Evolutionary conservation across 1,284 basidiomycete genomes (phyloP).

Genomic region (Porogramme epimiltina): DNA sequence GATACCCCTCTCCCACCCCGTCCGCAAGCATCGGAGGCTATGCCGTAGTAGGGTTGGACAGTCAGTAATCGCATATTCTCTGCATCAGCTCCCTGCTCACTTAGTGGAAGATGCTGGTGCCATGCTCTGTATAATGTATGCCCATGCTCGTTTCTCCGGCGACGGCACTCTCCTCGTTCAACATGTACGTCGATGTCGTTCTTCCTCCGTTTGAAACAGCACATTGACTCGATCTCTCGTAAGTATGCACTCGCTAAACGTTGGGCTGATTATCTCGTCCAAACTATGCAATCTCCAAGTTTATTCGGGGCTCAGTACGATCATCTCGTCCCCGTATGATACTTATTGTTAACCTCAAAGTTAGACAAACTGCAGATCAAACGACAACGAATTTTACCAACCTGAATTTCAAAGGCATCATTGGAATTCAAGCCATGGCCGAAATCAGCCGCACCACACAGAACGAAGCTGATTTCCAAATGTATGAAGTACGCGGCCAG

Average conservation of each 20-base stretch:
- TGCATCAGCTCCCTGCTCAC: neutral
- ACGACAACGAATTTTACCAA: neutral
- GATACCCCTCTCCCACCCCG: neutral
- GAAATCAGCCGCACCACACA: neutral
- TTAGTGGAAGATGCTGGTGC: neutral
- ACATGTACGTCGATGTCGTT: neutral
- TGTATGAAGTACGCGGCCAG: neutral
- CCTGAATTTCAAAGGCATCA: neutral
- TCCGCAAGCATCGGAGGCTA: constrained; percentile 8
- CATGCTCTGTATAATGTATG: neutral
- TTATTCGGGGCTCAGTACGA: neutral
- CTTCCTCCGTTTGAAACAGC: neutral
- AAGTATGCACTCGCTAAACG: neutral
- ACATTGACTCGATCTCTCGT: neutral
- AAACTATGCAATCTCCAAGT: too few relatives aligned
- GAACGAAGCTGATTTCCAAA: neutral
- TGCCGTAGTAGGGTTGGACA: neutral
- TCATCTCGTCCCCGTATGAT: neutral
- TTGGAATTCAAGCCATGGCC: neutral
- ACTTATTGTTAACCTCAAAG: too few relatives aligned
- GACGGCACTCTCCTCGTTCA: neutral
- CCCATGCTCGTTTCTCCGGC: neutral
- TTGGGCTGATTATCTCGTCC: neutral
- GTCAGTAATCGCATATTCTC: too few relatives aligned
- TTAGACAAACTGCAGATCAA: neutral